Evolutionary conservation across 169 alveolate species (phyloP).

Genomic region (Cystoisospora suis): DNA sequence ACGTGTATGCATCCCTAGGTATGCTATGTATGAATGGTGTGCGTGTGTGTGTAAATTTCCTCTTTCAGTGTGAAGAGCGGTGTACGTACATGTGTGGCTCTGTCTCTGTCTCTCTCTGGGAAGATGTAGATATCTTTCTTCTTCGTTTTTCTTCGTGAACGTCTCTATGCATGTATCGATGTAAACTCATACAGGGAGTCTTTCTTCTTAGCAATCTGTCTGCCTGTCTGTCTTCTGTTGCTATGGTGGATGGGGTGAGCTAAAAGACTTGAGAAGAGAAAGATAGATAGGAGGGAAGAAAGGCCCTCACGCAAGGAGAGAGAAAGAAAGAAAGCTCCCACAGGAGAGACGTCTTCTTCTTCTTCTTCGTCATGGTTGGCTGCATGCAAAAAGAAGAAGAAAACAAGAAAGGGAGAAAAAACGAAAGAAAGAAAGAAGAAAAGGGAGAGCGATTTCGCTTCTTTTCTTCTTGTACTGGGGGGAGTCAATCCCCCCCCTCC

Average conservation of each 20-base stretch:
- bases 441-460: too few relatives aligned
- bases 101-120: neutral
- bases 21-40: neutral
- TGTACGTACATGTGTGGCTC: neutral
- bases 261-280: too few relatives aligned
- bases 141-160: neutral
- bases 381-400: neutral
- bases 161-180: neutral
- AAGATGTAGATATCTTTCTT: too few relatives aligned
- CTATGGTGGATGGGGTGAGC: too few relatives aligned
- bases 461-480: too few relatives aligned
- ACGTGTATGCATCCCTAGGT: neutral
- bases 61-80: too few relatives aligned
- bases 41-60: neutral
- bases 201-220: neutral
- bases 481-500: too few relatives aligned
- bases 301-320: neutral
- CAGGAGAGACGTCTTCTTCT: neutral
- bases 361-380: neutral
- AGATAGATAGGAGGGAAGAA: too few relatives aligned
- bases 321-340: neutral
- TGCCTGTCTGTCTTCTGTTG: too few relatives aligned
- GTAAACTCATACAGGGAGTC: neutral
- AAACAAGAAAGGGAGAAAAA: neutral
- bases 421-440: neutral